These are phyloP conservation scores for Styphnolobium japonicum DNA, from an alignment of 306 rosid species.

Conservation along the genomic window DNA sequence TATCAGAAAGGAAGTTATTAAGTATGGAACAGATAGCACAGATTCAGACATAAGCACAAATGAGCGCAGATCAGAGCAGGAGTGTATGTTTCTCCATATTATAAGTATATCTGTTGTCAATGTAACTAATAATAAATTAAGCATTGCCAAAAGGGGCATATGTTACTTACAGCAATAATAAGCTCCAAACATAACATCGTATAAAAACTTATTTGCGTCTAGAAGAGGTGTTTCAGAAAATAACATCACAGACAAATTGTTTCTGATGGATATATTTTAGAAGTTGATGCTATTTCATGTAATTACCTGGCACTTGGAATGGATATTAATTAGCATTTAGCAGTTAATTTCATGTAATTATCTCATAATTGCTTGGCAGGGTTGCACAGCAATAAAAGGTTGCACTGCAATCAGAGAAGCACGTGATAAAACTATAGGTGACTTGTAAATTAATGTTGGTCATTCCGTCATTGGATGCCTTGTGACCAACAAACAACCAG, in stretches of 20 bases:
- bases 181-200: neutral
- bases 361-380: neutral
- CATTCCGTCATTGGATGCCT: neutral
- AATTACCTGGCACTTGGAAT: neutral
- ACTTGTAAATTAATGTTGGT: neutral
- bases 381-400: neutral
- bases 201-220: neutral
- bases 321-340: neutral
- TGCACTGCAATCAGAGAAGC: neutral
- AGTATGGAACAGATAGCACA: slow-evolving; percentile 9
- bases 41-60: slow-evolving; percentile 6
- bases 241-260: neutral
- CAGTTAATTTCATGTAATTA: too few species aligned
- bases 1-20: slow-evolving; percentile 11
- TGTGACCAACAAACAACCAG: neutral
- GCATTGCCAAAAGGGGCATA: neutral
- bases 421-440: neutral
- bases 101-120: neutral
- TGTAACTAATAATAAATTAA: neutral
- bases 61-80: neutral
- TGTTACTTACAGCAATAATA: neutral
- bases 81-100: neutral
- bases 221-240: neutral
- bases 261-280: neutral
- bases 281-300: neutral